These are phyloP conservation scores for Russula emetica DNA, from an alignment of 768 basidiomycete species.

Conservation along the genomic window DNA sequence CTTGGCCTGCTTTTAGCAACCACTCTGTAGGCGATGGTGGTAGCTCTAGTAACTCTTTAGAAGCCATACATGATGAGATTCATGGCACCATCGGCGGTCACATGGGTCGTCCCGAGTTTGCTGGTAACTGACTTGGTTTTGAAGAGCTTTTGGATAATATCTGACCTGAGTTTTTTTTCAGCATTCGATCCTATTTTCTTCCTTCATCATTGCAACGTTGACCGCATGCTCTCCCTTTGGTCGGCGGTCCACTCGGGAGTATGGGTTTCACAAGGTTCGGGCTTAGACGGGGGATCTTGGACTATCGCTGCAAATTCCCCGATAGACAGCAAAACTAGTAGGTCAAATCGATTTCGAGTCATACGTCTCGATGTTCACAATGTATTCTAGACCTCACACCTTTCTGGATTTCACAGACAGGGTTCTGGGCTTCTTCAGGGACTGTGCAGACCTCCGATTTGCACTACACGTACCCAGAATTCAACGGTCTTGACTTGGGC, in stretches of 20 bases:
- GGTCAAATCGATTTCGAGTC: background rate
- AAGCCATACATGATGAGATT: constrained; percentile 47
- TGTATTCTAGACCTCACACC: constrained; percentile 40
- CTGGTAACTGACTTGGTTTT: constrained; percentile 40
- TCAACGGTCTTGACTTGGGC: constrained; percentile 38
- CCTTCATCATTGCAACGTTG: constrained; percentile 52
- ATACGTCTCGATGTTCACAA: background rate
- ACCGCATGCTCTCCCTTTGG: constrained; percentile 51
- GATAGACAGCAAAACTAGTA: constrained; percentile 19
- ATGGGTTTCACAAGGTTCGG: constrained; percentile 36
- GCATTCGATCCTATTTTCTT: constrained; percentile 54
- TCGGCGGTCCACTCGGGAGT: constrained; percentile 42
- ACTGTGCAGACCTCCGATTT: constrained; percentile 34
- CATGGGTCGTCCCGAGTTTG: constrained; percentile 29
- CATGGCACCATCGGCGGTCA: constrained; percentile 36
- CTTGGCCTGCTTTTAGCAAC: constrained; percentile 48
- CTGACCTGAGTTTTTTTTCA: constrained; percentile 29
- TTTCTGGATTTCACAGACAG: constrained; percentile 41
- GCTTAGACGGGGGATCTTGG: constrained; percentile 21
- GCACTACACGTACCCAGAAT: constrained; percentile 51
- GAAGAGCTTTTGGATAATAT: constrained; percentile 29
- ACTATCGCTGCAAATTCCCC: constrained; percentile 10
- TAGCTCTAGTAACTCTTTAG: constrained; percentile 44
- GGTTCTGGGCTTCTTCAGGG: constrained; percentile 41
- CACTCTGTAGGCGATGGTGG: constrained; percentile 39